Evolutionary conservation across 768 basidiomycete genomes (phyloP), one percentile per base, ranked within the genome.

Genomic region (Tephrocybe sp.): DNA sequence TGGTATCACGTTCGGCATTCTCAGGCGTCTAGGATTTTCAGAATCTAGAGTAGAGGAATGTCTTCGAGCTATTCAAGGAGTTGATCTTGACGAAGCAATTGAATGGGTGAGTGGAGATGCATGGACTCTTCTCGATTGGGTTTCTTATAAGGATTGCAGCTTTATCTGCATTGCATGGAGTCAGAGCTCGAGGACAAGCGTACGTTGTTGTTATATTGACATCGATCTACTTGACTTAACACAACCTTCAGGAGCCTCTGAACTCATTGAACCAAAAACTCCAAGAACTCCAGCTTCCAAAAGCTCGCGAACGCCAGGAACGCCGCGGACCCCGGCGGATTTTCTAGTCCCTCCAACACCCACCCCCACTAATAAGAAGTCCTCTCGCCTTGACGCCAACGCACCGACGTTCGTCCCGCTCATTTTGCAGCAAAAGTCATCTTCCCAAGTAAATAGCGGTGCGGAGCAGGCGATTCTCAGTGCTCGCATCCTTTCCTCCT

Each of bases 41-140:
- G 83, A 89, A 59, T 75, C 75, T 9, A 72, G 80, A 44, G 86
- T 92, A 5, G 75, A 80, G 41, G 77, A 87, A 57, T 97, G 92
- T 63, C 66, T 98, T 37, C 68, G 71, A 43, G 66, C 75, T 5
- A 81, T 92, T 22, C 66, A 72, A 22, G 79, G 85, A 11, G 69
- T 87, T 26, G 89, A 90, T 21, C 69, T 92, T n/a, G 95, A 98
- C 13, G 88, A 92, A 44, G 92, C 90, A 9, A 78, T 89, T 45
- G 87, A 94, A 62, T 98, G 96, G 96, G 92, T 96, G 56, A 48
- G 82, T 47, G 26, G 19, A 45, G 37, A 18, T 41, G 21, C 22
- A 27, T 39, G 15, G 31, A 44, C 26, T 13, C 12, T 27, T 8
- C 11, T 25, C 18, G 8, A 5, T 3, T 37, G 38, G 26, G n/a